Base-by-base conservation (phyloP, 1,284 basidiomycete species). In the Cutaneotrichosporon arboriforme region DNA sequence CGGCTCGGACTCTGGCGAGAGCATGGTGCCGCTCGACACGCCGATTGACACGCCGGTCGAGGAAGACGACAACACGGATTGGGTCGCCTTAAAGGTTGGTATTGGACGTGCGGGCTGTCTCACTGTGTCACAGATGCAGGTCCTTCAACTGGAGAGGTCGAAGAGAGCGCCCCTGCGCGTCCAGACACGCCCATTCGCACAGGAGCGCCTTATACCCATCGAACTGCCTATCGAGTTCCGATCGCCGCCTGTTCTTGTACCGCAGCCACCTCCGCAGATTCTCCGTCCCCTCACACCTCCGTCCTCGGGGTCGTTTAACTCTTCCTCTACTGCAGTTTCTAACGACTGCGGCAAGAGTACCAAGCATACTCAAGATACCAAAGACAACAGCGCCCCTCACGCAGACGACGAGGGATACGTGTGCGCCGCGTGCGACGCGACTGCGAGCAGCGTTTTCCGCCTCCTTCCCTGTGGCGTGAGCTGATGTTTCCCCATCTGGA, bases 391-490 rank as follows among this genome's bases (percentile, higher is more conserved):
- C 33, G 14, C 18, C 20, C 31, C 20, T 22, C 23, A 5, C 26
- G n/a, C 10, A 7, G 26, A 7, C 26, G 26, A 31, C 26, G 12
- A 42, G 8, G 33, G 14, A n/a, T 20, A n/a, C 33, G 26, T 34
- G 15, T 50, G 49, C 49, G 21, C 41, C 5, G 49, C 49, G 4
- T 50, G 49, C 22, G 49, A 50, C 5, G 42, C 39, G 0, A n/a
- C 23, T 7, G 15, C 7, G 21, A n/a, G 33, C 2, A 40, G 49
- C 18, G 37, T 50, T 40, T 31, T 50, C 21, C 49, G 44, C 8
- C 41, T 50, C 7, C 35, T 44, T 13, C 49, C 49, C 4, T 50
- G 49, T 18, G 41, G 49, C 5, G 49, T 50, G 17, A 44, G 49
- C 38, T 35, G 13, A 13, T 4, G n/a, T 9, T 7, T 13, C 34